Evolutionary conservation across 768 basidiomycete genomes (phyloP).

Genomic region (Tubosaeta sp.): DNA sequence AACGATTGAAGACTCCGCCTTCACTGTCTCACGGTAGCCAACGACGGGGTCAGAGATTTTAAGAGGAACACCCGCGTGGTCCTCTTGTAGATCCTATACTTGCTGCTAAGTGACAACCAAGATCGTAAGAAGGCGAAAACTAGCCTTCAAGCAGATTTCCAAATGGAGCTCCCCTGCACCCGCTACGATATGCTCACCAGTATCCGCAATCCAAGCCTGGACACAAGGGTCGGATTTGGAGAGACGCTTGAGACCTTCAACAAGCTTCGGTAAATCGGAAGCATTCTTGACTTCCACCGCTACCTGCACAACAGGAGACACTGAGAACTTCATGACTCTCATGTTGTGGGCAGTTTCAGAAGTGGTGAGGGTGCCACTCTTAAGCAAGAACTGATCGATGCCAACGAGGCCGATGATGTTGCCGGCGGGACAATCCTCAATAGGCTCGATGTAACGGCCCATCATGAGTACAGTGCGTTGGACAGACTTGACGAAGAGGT

Average conservation of each 20-base stretch:
- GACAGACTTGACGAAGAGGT: slow-evolving; percentile 95
- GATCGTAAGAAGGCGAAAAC: slow-evolving; percentile 5
- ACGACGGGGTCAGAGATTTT: slow-evolving; percentile 98
- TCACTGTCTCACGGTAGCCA: slow-evolving; percentile 96
- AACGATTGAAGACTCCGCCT: slow-evolving; percentile 89
- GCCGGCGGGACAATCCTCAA: slow-evolving; percentile 98
- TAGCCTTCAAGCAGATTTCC: slow-evolving; percentile 97
- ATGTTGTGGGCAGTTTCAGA: slow-evolving; percentile 99
- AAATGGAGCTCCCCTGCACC: slow-evolving; percentile 99
- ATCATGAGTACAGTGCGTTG: slow-evolving; percentile 99
- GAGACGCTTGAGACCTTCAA: slow-evolving; percentile 99
- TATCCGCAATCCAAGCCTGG: slow-evolving; percentile 87
- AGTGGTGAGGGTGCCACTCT: slow-evolving; percentile 96
- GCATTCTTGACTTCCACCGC: slow-evolving; percentile 99
- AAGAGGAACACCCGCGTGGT: slow-evolving; percentile 98
- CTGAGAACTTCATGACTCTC: slow-evolving; percentile 99
- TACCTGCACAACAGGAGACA: slow-evolving; percentile 98
- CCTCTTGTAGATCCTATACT: slow-evolving; percentile 91
- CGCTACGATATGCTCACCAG: slow-evolving; percentile 97
- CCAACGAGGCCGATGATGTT: slow-evolving; percentile 99
- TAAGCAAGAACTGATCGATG: slow-evolving; percentile 99
- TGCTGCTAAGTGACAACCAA: background rate
- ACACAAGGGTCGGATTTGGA: slow-evolving; percentile 99
- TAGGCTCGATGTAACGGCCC: slow-evolving; percentile 98
- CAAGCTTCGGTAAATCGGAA: slow-evolving; percentile 97